Conservation (phyloP, 495 filamentous ascomycete species). For the Umbilicaria muhlenbergii region DNA sequence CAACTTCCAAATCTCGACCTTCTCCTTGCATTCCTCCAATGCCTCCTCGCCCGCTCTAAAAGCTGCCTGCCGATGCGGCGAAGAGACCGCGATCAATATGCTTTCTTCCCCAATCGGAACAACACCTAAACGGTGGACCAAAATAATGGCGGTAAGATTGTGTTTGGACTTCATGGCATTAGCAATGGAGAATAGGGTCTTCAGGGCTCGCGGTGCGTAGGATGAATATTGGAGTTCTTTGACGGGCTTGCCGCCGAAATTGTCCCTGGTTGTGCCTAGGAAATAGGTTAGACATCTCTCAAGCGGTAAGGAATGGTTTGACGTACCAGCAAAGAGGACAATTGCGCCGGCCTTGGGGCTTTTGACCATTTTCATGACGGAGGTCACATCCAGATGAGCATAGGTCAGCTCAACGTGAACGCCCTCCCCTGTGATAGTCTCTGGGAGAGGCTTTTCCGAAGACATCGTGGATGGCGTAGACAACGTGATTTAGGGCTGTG, state of each 20-base stretch:
- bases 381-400: constrained; percentile 38
- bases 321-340: constrained; percentile 63
- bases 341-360: constrained; percentile 77
- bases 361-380: constrained; percentile 49
- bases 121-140: constrained; percentile 73
- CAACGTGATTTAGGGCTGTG: no score
- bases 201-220: constrained; percentile 64
- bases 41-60: constrained; percentile 86
- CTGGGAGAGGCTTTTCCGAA: no score
- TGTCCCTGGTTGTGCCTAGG: constrained; percentile 73
- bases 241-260: constrained; percentile 61
- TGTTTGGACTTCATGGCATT: constrained; percentile 39
- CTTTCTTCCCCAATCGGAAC: constrained; percentile 85
- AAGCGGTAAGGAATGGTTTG: constrained; percentile 1
- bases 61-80: constrained; percentile 73
- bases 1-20: constrained; percentile 87
- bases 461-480: no score
- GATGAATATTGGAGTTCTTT: constrained; percentile 64
- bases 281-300: constrained; percentile 4
- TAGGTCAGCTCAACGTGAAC: constrained; percentile 31
- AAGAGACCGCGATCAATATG: constrained; percentile 76
- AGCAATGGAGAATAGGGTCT: constrained; percentile 59
- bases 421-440: neutral
- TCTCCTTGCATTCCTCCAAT: constrained; percentile 71
- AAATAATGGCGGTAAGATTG: constrained; percentile 49